Conservation (phyloP, 2,329 filamentous ascomycete species). For the Alternaria triticina region DNA sequence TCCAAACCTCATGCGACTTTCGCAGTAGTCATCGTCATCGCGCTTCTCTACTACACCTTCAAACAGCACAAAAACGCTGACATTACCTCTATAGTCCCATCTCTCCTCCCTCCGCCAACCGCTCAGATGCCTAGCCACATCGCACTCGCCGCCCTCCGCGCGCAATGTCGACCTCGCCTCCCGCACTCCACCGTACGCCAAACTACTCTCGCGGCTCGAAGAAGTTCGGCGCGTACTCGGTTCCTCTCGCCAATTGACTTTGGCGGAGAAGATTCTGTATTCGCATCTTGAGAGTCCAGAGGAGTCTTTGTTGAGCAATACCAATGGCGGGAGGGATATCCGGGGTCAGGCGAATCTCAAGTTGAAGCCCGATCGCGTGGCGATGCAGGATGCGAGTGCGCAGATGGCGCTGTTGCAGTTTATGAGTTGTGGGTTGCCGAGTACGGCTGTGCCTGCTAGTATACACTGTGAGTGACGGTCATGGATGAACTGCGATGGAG, state of each 20-base stretch:
- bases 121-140: slow-evolving; percentile 43
- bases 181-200: slow-evolving; percentile 79
- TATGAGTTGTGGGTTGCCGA: slow-evolving; percentile 92
- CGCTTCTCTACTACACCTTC: neutral
- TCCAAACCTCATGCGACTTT: neutral
- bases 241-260: slow-evolving; percentile 69
- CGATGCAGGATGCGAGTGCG: slow-evolving; percentile 98
- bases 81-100: slow-evolving; percentile 26
- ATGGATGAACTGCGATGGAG: neutral
- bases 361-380: slow-evolving; percentile 95
- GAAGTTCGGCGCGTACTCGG: slow-evolving; percentile 78
- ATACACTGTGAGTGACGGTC: slow-evolving; percentile 72
- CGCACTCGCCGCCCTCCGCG: slow-evolving; percentile 32
- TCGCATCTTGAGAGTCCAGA: slow-evolving; percentile 90
- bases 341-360: slow-evolving; percentile 91
- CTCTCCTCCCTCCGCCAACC: slow-evolving; percentile 25
- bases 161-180: slow-evolving; percentile 53
- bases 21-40: neutral
- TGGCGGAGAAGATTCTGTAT: slow-evolving; percentile 98
- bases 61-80: slow-evolving; percentile 3
- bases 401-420: slow-evolving; percentile 99
- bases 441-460: slow-evolving; percentile 91
- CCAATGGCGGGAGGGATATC: slow-evolving; percentile 82
- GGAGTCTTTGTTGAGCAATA: slow-evolving; percentile 82
- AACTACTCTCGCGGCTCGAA: slow-evolving; percentile 77